Evolutionary conservation across 495 filamentous ascomycete species (phyloP), one percentile per base, ranked within the genome.

Genomic region (Lasiosphaeris hirsuta): DNA sequence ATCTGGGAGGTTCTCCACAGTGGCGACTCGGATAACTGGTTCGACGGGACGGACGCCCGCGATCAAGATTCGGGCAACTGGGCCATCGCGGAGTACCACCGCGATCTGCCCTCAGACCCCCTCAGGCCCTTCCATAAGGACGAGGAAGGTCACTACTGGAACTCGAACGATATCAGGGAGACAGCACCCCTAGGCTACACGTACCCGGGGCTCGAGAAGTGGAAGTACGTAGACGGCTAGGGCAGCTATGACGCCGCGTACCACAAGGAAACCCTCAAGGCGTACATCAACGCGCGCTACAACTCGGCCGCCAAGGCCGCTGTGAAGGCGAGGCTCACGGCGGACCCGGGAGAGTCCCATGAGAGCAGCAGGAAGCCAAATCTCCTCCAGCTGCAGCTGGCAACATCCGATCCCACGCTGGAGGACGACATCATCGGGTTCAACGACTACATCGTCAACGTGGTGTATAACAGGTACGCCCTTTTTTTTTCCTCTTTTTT

Each of bases 121-220:
- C 47, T 50, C 19, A 23, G 47, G 33, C 47, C 30, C 3, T 50
- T 50, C 47, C 30, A 50, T 33, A 50, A 50, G 30, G 47, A 47
- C 19, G 30, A 23, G n/a, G 1, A 30, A 0, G 47, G 47, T 1
- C 34, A 10, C n/a, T 50, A 37, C 47, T 50, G 47, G 47, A 35
- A 10, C 0, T 50, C 47, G 11, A 30, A 34, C 47, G 47, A 50
- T 33, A 33, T 33, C 13, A 23, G 47, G 2, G n/a, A 50, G 8
- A 50, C 30, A 11, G 30, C 30, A 3, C 30, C 23, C 17, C 47
- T 50, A 1, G 47, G 47, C 1, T 50, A 50, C 47, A 50, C 47
- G 19, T 50, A 50, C 30, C 47, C 30, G 23, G n/a, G 34, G 23
- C 47, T 36, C 0, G 47, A 50, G 10, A 30, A 34, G 19, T n/a